phyloP scores from a whole-genome alignment of 495 filamentous ascomycete genomes.

The Xylaria intraflava region DNA sequence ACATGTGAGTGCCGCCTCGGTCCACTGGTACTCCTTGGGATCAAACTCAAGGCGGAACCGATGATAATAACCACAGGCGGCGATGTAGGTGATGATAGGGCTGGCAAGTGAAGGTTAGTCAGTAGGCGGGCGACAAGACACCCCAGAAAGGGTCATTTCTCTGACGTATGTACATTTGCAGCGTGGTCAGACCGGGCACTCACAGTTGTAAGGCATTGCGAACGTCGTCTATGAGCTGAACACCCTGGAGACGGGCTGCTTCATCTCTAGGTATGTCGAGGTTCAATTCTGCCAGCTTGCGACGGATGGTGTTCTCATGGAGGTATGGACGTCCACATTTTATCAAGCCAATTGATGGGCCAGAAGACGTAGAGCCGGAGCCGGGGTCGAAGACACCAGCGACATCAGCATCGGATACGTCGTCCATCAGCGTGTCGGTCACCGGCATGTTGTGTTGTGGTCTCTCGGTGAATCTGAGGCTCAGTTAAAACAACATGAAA shows the following conservation, averaged over 20 bases:
- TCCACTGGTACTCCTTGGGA: constrained; percentile 60
- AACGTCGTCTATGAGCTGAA: constrained; percentile 75
- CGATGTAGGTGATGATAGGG: constrained; percentile 77
- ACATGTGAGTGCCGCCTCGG: constrained; percentile 78
- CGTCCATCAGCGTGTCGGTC: constrained; percentile 6
- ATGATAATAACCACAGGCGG: constrained; percentile 80
- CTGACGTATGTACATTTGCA: neutral
- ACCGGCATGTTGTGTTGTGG: constrained; percentile 2
- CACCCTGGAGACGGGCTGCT: constrained; percentile 62
- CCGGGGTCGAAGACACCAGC: neutral
- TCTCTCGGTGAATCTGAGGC: neutral
- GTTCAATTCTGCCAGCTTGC: constrained; percentile 9
- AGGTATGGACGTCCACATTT: constrained; percentile 8
- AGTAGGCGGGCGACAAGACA: neutral
- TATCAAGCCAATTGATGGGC: constrained; percentile 8
- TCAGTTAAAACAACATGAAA: neutral
- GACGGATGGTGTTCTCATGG: constrained; percentile 10
- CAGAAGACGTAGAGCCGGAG: neutral
- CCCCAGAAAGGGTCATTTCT: neutral
- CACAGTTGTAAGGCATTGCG: constrained; percentile 66
- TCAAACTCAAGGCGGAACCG: constrained; percentile 76
- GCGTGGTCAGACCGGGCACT: constrained; percentile 18
- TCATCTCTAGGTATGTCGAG: constrained; percentile 47
- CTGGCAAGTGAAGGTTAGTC: constrained; percentile 26
- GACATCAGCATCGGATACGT: constrained; percentile 8